Base-by-base conservation (phyloP, 805 yeast genomes). In the Yarrowia sp. region DNA sequence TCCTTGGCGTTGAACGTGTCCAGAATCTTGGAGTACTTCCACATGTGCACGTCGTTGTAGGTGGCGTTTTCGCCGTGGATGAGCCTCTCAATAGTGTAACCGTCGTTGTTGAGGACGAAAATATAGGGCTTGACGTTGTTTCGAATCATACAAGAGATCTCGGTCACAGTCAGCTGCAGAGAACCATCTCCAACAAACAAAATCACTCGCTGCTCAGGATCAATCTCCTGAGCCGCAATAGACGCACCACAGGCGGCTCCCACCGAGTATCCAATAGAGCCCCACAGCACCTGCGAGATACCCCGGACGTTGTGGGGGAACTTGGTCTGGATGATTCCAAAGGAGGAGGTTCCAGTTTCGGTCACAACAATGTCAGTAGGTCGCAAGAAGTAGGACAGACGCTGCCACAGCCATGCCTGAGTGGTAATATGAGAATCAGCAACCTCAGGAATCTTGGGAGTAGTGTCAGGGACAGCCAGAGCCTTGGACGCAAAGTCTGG, bases 171-270 rank as follows among this genome's bases (percentile, higher is more conserved):
- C 71, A 86, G 78, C 73, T 86, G 89, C 51, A 86, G 79, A 11
- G 89, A 86, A 62, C 89, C 90, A 71, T 86, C 90, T 68, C 90
- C 90, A 45, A 86, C 83, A 69, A 86, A 83, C 42, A 86, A 74
- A 18, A 86, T 75, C 28, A 85, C 87, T 70, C 89, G 76, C 65
- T 79, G 78, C 28, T 74, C 70, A 10, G 78, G 78, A 55, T 74
- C 78, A 43, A 75, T 69, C 69, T 86, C 89, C 65, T 78, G 77
- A 11, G 81, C 81, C 1, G 88, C 89, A 74, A 84, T 75, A 3
- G 82, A 81, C 0, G 86, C 89, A 41, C 90, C 90, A 31, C 83
- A 76, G 38, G 86, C 79, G 8, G 89, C 85, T 39, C 89, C 89
- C 1, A 85, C 79, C 4, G 89, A 80, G 74, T 81, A 86, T 8